Evolutionary conservation across 371 early-diverging fungal genomes (phyloP), one percentile per base, ranked within the genome.

Genomic region (Choanephora cucurbitarum): DNA sequence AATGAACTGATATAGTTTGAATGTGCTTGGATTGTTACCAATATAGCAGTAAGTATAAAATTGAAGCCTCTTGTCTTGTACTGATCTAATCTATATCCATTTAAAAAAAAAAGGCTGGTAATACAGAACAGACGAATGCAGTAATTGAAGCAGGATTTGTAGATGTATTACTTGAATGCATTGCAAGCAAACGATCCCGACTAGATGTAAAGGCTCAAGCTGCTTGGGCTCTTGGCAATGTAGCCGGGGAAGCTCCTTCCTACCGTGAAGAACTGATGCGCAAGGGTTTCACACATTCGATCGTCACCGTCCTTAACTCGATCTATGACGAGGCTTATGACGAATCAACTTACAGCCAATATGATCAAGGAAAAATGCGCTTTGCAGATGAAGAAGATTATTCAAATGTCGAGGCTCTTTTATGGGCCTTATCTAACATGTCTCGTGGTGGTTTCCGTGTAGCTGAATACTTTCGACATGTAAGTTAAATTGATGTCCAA

Each of bases 21-120:
- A 57, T 74, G 73, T 22, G 77, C 82, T 2, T 84, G 84, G 84
- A 81, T 84, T 39, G 63, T 82, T 15, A 84, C 84, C 19, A 84
- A 84, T 50, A 80, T 84, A 46, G 84, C 82, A 37, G 84, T 78
- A 73, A 68, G 75, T 63, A 41, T 18, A n/a, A n/a, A n/a, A n/a
- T n/a, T n/a, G n/a, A n/a, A n/a, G n/a, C n/a, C n/a, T n/a, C n/a
- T n/a, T n/a, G n/a, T n/a, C n/a, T n/a, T n/a, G n/a, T n/a, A n/a
- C n/a, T n/a, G n/a, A n/a, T n/a, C n/a, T n/a, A n/a, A n/a, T n/a
- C n/a, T n/a, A n/a, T n/a, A n/a, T n/a, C n/a, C n/a, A n/a, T n/a
- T n/a, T n/a, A n/a, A n/a, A n/a, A 45, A 44, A 21, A 0, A 39
- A 67, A 84, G 84, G 84, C 84, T 18, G 84, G 84, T n/a, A 67